These are phyloP conservation scores for Chlorophyllum brunneum DNA, from an alignment of 768 basidiomycete genomes.

Conservation along the genomic window DNA sequence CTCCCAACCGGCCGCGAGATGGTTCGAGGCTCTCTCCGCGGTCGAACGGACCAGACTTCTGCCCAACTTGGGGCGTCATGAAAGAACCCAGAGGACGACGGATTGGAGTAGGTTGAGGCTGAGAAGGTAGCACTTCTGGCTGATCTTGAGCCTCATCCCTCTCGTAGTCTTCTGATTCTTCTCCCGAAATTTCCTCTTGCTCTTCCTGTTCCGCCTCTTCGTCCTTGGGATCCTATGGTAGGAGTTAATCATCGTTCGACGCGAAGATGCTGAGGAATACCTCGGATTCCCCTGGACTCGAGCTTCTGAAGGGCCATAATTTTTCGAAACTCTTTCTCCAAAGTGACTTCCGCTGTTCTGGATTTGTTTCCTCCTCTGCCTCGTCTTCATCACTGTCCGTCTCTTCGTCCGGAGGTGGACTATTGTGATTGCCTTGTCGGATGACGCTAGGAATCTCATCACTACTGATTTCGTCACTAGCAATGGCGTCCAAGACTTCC, in stretches of 20 bases:
- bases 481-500: slow-evolving; percentile 40
- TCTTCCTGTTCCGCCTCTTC: slow-evolving; percentile 14
- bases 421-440: slow-evolving; percentile 21
- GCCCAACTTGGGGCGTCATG: slow-evolving; percentile 53
- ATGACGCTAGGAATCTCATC: slow-evolving; percentile 18
- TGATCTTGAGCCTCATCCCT: slow-evolving; percentile 17
- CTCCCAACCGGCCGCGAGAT: slow-evolving; percentile 11
- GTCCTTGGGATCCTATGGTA: slow-evolving; percentile 11
- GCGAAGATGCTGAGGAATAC: slow-evolving; percentile 14
- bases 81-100: slow-evolving; percentile 36
- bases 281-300: slow-evolving; percentile 17
- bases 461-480: slow-evolving; percentile 26
- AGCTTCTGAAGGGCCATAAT: slow-evolving; percentile 37
- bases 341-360: slow-evolving; percentile 26
- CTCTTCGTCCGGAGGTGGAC: slow-evolving; percentile 17
- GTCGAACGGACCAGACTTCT: slow-evolving; percentile 10
- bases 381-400: slow-evolving; percentile 19
- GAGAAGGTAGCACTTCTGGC: slow-evolving; percentile 16
- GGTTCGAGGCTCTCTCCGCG: slow-evolving; percentile 15
- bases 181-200: slow-evolving; percentile 8
- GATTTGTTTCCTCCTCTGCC: slow-evolving; percentile 23
- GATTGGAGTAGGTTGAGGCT: slow-evolving; percentile 25
- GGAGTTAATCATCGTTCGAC: background rate
- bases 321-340: slow-evolving; percentile 43
- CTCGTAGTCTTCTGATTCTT: slow-evolving; percentile 21